Evolutionary conservation across 164 flowering plant genomes (phyloP).

Genomic region (Kalanchoe fedtschenkoi): DNA sequence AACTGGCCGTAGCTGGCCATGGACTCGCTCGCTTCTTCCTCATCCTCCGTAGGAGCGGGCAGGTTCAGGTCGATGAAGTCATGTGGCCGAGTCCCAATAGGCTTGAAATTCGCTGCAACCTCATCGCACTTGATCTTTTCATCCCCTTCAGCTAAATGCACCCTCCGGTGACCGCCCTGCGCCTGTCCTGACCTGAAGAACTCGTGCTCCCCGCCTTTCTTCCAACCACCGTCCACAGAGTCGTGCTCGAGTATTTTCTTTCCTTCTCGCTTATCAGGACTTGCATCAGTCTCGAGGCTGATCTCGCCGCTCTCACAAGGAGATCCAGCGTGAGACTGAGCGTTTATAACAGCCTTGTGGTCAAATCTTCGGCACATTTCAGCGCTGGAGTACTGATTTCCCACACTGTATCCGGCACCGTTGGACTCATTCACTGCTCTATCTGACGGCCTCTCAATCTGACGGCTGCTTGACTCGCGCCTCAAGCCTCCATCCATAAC

Average conservation of each 20-base stretch:
- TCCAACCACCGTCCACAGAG: slow-evolving; percentile 12
- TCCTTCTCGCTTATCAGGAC: background rate
- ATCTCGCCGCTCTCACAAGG: background rate
- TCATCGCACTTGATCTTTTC: slow-evolving; percentile 15
- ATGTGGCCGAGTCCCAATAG: slow-evolving; percentile 15
- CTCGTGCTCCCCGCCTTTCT: slow-evolving; percentile 39
- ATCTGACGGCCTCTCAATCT: background rate
- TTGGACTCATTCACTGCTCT: background rate
- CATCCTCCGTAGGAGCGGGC: slow-evolving; percentile 35
- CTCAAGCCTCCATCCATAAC: slow-evolving; percentile 1
- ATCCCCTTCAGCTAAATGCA: slow-evolving; percentile 34
- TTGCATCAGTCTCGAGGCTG: background rate
- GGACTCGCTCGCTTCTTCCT: slow-evolving; percentile 23
- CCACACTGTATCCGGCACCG: slow-evolving; percentile 13
- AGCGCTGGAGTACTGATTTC: background rate
- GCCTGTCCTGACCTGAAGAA: slow-evolving; percentile 64
- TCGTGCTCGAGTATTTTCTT: background rate
- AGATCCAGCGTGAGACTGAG: background rate
- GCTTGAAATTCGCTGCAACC: slow-evolving; percentile 19
- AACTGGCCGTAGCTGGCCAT: background rate
- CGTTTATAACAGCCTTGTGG: background rate
- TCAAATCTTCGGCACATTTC: slow-evolving; percentile 1
- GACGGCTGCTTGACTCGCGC: slow-evolving; percentile 10
- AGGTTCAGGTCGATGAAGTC: slow-evolving; percentile 60
- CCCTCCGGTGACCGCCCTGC: slow-evolving; percentile 65